Percentiles rank a stretch among this genome's conserved stretches.
These are phyloP conservation scores for Hypoxylon rubiginosum DNA, from an alignment of 2,329 filamentous ascomycete species.

Conservation along the genomic window DNA sequence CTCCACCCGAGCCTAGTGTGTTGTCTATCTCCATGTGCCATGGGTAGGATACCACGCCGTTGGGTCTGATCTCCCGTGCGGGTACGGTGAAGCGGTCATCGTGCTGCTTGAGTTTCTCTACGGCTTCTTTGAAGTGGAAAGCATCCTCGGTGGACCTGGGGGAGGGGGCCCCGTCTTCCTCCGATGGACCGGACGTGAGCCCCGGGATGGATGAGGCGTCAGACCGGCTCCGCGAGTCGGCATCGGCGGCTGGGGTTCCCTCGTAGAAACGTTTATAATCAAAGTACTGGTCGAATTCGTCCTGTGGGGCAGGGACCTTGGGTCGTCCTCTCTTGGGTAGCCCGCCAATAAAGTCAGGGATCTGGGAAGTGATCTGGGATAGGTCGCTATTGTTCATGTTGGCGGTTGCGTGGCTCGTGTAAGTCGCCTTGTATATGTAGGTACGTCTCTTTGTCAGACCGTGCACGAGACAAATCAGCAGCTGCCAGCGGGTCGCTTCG, in stretches of 20 bases:
- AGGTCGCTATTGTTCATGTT: constrained; percentile 49
- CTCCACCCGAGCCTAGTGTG: constrained; percentile 34
- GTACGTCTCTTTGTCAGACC: constrained; percentile 52
- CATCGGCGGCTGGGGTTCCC: constrained; percentile 46
- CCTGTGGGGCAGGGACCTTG: constrained; percentile 44
- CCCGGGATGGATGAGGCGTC: constrained; percentile 52
- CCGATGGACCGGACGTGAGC: constrained; percentile 52
- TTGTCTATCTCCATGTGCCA: constrained; percentile 49
- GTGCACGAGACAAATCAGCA: constrained; percentile 53
- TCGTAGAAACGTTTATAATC: constrained; percentile 49
- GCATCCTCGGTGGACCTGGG: constrained; percentile 47
- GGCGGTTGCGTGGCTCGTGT: constrained; percentile 52
- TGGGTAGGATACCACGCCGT: constrained; percentile 47
- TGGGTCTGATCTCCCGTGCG: constrained; percentile 50
- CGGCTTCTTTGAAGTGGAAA: constrained; percentile 46
- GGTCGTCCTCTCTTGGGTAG: constrained; percentile 45
- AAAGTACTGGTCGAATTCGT: constrained; percentile 48
- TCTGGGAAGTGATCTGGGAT: constrained; percentile 50
- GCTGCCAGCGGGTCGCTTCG: constrained; percentile 51
- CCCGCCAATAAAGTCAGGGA: constrained; percentile 50
- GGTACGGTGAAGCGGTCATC: constrained; percentile 52
- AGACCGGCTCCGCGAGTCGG: constrained; percentile 50
- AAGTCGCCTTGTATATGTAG: constrained; percentile 51
- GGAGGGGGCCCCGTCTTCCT: constrained; percentile 51
- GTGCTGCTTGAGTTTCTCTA: constrained; percentile 49